Evolutionary conservation across 1,284 basidiomycete genomes (phyloP).

Genomic region (Puccinia hordei): DNA sequence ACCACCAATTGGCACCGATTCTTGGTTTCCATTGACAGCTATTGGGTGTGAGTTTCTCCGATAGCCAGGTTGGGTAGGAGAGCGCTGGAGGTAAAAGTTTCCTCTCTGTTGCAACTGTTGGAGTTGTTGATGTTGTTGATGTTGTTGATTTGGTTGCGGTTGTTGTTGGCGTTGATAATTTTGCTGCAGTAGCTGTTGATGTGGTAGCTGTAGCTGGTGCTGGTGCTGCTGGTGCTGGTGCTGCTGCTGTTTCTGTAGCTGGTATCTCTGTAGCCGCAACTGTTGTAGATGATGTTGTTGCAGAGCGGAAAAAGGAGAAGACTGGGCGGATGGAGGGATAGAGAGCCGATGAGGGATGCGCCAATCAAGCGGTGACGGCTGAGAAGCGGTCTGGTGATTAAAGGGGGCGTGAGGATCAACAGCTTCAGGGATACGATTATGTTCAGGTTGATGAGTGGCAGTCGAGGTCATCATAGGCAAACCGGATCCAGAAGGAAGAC

Average conservation of each 20-base stretch:
- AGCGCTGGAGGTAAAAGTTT: neutral
- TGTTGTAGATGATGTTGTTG: constrained; percentile 52
- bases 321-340: constrained; percentile 54
- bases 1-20: neutral
- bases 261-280: constrained; percentile 51
- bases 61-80: neutral
- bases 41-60: neutral
- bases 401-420: no score
- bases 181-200: constrained; percentile 55
- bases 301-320: no score
- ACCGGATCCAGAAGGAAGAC: no score
- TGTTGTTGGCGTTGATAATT: constrained; percentile 57
- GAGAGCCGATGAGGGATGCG: constrained; percentile 48
- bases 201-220: constrained; percentile 45
- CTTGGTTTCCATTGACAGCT: neutral
- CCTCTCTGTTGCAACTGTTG: neutral
- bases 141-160: neutral
- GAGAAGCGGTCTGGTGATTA: no score
- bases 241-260: constrained; percentile 52
- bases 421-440: no score
- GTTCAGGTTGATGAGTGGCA: no score
- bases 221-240: constrained; percentile 54
- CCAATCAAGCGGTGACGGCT: no score
- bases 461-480: no score
- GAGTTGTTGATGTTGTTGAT: neutral